Evolutionary conservation across 495 filamentous ascomycete genomes (phyloP).

Genomic region (Aspergillus cavernicola): DNA sequence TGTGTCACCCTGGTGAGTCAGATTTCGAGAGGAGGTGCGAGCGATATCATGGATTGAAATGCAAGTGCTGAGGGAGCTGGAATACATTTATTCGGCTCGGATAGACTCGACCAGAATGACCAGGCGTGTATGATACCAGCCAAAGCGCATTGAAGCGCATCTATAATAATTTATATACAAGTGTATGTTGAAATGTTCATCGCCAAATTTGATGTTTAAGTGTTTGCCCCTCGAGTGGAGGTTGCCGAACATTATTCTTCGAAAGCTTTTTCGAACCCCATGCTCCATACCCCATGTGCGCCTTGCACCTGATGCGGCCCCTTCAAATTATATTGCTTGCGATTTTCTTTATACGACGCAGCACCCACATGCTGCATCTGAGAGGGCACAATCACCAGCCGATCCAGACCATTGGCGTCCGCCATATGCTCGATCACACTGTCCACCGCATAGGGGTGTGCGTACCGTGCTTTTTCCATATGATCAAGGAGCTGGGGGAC

Average conservation of each 20-base stretch:
- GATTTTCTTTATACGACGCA: constrained; percentile 24
- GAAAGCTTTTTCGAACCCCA: constrained; percentile 26
- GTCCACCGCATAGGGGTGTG: constrained; percentile 18
- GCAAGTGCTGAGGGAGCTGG: background rate
- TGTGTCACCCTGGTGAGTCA: background rate
- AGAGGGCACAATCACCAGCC: constrained; percentile 24
- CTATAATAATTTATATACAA: background rate
- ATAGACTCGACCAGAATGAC: no score
- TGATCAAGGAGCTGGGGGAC: constrained; percentile 20
- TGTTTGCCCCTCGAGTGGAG: background rate
- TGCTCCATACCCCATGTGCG: constrained; percentile 30
- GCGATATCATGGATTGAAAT: background rate
- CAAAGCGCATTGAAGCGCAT: background rate
- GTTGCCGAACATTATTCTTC: background rate
- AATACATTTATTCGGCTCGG: background rate
- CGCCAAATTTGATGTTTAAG: no score
- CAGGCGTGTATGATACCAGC: no score
- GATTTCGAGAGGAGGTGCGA: background rate
- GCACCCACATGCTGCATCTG: constrained; percentile 32
- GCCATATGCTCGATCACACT: constrained; percentile 22
- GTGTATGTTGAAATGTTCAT: no score
- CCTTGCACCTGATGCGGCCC: constrained; percentile 20
- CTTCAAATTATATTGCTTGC: constrained; percentile 14
- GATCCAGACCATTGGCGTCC: constrained; percentile 13
- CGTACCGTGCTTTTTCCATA: constrained; percentile 15